Conservation (phyloP, 768 basidiomycete genomes). For the Hygrocybe punicea region DNA sequence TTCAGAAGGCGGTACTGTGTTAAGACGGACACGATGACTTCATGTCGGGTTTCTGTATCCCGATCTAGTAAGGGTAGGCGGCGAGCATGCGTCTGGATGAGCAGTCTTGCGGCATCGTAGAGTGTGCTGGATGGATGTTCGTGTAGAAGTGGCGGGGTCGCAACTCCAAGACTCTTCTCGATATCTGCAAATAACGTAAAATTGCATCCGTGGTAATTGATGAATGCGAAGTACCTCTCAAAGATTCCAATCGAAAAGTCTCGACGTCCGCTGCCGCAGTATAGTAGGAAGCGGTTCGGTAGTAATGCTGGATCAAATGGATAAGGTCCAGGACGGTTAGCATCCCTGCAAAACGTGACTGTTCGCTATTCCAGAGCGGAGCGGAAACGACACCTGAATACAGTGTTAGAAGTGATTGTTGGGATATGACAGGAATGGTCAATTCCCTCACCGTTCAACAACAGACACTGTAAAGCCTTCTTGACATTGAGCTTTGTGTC, state of each 20-base stretch:
- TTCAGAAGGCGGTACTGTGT: slow-evolving; percentile 98
- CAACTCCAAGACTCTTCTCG: slow-evolving; percentile 88
- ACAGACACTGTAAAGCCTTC: slow-evolving; percentile 84
- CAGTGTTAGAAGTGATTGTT: slow-evolving; percentile 4
- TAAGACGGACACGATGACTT: slow-evolving; percentile 91
- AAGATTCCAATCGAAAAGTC: slow-evolving; percentile 79
- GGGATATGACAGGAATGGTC: slow-evolving; percentile 3
- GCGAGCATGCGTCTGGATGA: slow-evolving; percentile 94
- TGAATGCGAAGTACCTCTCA: slow-evolving; percentile 64
- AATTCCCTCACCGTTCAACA: slow-evolving; percentile 61
- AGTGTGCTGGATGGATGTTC: slow-evolving; percentile 87
- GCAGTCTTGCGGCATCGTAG: slow-evolving; percentile 82
- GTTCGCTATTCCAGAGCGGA: slow-evolving; percentile 95
- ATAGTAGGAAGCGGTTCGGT: slow-evolving; percentile 81
- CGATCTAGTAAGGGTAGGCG: slow-evolving; percentile 90
- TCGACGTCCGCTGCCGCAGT: slow-evolving; percentile 89
- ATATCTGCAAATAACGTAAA: slow-evolving; percentile 58
- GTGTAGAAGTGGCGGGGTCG: slow-evolving; percentile 82
- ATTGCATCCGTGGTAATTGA: slow-evolving; percentile 5
- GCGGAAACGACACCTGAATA: slow-evolving; percentile 90
- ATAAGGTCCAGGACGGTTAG: slow-evolving; percentile 99
- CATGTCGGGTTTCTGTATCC: slow-evolving; percentile 90
- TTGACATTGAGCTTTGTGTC: slow-evolving; percentile 96
- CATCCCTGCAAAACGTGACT: slow-evolving; percentile 94
- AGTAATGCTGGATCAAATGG: slow-evolving; percentile 98